Conservation (phyloP, 192 early-diverging fungal species). For the Glomus cerebriforme region DNA sequence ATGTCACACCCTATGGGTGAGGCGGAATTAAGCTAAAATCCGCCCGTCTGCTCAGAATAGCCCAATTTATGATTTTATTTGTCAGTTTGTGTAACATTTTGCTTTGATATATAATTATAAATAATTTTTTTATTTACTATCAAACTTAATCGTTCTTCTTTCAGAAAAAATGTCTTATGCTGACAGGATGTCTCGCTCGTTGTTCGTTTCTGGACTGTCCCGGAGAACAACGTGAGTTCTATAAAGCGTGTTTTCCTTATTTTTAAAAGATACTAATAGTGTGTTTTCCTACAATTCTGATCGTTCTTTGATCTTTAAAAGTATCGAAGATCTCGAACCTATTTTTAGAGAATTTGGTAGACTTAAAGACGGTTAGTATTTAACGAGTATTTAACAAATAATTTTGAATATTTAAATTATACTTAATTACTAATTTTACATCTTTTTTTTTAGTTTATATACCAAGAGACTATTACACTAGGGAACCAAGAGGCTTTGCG, state of each 20-base stretch:
- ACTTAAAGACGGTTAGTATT: conserved; percentile 24
- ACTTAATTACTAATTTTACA: neutral
- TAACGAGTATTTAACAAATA: neutral
- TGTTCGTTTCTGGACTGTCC: conserved; percentile 27
- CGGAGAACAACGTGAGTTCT: conserved; percentile 20
- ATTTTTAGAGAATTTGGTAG: conserved; percentile 24
- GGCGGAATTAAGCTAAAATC: too few relatives aligned
- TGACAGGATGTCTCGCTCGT: conserved; percentile 23
- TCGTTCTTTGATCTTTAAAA: neutral
- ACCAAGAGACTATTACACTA: conserved; percentile 28
- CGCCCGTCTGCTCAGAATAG: too few relatives aligned
- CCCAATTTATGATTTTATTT: too few relatives aligned
- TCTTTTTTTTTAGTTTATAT: conserved; percentile 14
- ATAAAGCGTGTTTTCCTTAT: neutral
- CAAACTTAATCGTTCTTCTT: too few relatives aligned
- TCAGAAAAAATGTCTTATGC: neutral
- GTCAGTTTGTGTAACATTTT: too few relatives aligned
- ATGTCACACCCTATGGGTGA: too few relatives aligned
- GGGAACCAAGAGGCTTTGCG: conserved; percentile 29
- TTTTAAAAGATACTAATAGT: neutral
- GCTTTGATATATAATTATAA: too few relatives aligned
- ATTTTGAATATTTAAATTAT: neutral
- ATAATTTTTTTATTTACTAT: too few relatives aligned
- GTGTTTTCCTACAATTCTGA: neutral
- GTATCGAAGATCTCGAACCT: conserved; percentile 28